phyloP scores from a whole-genome alignment of 2,329 filamentous ascomycete species.

The Balansia obtecta region DNA sequence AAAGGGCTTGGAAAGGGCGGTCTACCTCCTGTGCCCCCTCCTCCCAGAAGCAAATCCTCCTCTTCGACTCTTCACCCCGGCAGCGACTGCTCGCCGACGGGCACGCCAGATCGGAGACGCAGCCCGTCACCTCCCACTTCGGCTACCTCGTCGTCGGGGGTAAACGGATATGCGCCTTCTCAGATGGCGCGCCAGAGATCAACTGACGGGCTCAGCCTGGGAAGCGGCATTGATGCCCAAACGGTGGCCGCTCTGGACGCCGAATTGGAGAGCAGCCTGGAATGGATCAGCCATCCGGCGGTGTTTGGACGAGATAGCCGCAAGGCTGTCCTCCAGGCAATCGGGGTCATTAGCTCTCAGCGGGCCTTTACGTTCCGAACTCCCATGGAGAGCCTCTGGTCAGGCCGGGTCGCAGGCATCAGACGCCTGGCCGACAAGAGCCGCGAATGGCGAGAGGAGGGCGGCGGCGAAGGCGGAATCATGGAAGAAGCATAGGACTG shows the following conservation, averaged over 20 bases:
- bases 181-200: conserved; percentile 40
- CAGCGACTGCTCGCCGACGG: conserved; percentile 30
- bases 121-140: conserved; percentile 43
- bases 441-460: conserved; percentile 83
- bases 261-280: conserved; percentile 78
- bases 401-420: conserved; percentile 67
- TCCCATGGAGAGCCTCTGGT: conserved; percentile 81
- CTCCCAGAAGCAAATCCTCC: conserved; percentile 30
- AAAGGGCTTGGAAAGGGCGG: conserved; percentile 94
- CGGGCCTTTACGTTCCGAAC: conserved; percentile 88
- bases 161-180: conserved; percentile 25
- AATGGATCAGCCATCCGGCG: conserved; percentile 96
- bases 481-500: conserved; percentile 42
- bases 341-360: conserved; percentile 92
- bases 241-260: conserved; percentile 81
- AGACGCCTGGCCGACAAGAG: conserved; percentile 71
- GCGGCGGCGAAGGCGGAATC: conserved; percentile 58
- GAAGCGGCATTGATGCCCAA: conserved; percentile 67
- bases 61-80: conserved; percentile 37
- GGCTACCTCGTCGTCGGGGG: conserved; percentile 29
- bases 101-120: conserved; percentile 41
- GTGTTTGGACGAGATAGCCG: conserved; percentile 89
- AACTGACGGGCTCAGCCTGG: conserved; percentile 43
- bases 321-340: conserved; percentile 91
- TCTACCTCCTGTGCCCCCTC: conserved; percentile 72